Conservation (phyloP, 2,329 filamentous ascomycete genomes). For the Ophiostoma ips region DNA sequence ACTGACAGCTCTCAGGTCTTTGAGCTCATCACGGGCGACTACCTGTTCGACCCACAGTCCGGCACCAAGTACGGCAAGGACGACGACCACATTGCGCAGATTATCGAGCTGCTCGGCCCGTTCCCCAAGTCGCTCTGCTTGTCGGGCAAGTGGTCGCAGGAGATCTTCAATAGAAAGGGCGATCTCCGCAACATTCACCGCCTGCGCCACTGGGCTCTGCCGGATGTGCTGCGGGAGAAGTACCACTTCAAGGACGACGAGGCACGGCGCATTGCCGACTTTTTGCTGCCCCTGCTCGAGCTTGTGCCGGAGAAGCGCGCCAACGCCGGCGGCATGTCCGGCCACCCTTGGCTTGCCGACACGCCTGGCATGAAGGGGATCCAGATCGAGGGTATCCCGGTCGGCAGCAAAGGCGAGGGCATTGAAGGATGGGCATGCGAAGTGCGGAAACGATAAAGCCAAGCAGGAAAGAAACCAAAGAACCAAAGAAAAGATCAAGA, state of each 20-base stretch:
- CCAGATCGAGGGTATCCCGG: constrained; percentile 56
- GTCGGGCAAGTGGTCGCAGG: constrained; percentile 91
- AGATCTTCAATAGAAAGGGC: constrained; percentile 97
- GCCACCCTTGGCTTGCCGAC: constrained; percentile 68
- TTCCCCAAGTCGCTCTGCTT: constrained; percentile 89
- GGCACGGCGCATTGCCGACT: constrained; percentile 61
- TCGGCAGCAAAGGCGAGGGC: constrained; percentile 74
- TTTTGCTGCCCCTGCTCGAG: constrained; percentile 83
- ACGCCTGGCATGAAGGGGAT: constrained; percentile 79
- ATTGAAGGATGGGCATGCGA: constrained; percentile 91
- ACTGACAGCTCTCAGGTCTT: constrained; percentile 53
- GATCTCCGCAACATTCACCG: constrained; percentile 96
- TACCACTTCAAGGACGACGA: constrained; percentile 88
- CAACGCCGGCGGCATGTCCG: constrained; percentile 91
- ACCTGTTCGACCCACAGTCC: constrained; percentile 95
- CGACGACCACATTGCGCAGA: constrained; percentile 97
- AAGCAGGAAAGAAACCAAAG: neutral
- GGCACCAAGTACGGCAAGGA: constrained; percentile 99
- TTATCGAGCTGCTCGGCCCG: constrained; percentile 87
- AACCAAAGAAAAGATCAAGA: neutral
- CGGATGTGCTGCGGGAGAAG: constrained; percentile 88
- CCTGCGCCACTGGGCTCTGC: constrained; percentile 85
- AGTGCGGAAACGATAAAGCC: constrained; percentile 53
- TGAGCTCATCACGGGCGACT: constrained; percentile 94
- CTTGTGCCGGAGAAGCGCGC: constrained; percentile 76